Conservation (phyloP, 106 monocot genomes). For the Cymbidium sinense region DNA sequence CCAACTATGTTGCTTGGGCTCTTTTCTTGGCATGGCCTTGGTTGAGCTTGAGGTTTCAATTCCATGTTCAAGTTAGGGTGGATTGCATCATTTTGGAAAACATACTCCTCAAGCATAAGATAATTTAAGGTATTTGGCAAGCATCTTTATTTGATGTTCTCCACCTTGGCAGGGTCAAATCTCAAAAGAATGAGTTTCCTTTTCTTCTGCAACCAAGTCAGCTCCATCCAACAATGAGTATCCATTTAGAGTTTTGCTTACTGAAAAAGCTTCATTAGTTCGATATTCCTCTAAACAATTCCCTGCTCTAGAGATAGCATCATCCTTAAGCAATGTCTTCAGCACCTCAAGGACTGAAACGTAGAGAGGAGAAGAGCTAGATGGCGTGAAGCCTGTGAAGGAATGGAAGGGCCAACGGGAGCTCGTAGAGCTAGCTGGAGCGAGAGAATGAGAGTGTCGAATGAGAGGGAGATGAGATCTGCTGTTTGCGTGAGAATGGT, state of each 20-base stretch:
- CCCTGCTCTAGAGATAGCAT: constrained; percentile 59
- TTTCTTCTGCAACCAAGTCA: constrained; percentile 87
- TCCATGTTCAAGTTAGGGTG: too few species aligned
- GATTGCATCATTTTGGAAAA: constrained; percentile 95
- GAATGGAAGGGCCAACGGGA: too few species aligned
- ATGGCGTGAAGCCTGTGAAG: too few species aligned
- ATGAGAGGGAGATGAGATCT: too few species aligned
- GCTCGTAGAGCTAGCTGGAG: too few species aligned
- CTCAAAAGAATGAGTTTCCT: constrained; percentile 98
- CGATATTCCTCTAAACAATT: constrained; percentile 35
- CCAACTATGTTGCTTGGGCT: too few species aligned
- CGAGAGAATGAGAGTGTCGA: too few species aligned
- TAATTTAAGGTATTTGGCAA: constrained; percentile 97
- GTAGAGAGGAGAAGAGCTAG: too few species aligned
- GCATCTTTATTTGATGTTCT: constrained; percentile 96
- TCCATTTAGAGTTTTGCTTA: constrained; percentile 64
- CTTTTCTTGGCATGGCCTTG: too few species aligned
- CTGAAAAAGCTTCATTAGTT: constrained; percentile 46
- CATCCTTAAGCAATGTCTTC: constrained; percentile 72
- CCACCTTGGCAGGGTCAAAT: constrained; percentile 89
- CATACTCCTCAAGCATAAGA: constrained; percentile 98
- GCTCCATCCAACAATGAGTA: constrained; percentile 65
- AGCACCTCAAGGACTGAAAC: too few species aligned
- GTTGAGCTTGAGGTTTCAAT: too few species aligned
- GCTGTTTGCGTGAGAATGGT: too few species aligned